Conservation (phyloP, 495 filamentous ascomycete species). For the Astrothelium subdiscretum region DNA sequence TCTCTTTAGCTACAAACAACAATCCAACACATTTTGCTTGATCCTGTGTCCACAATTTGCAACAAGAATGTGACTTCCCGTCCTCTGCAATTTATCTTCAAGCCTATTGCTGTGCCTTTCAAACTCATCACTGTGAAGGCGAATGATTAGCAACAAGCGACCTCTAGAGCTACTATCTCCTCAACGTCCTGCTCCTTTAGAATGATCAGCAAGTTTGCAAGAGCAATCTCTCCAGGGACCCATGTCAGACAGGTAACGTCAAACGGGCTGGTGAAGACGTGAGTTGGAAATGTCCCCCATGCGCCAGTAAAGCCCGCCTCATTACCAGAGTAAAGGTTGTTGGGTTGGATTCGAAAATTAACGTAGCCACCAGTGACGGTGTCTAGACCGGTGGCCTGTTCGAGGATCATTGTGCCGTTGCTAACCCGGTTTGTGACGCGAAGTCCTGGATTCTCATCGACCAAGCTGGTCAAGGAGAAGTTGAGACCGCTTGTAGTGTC, state of each 20-base stretch:
- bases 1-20: no score
- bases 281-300: neutral
- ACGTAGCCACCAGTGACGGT: neutral
- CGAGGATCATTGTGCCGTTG: conserved; percentile 35
- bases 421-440: conserved; percentile 36
- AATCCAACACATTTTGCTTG: no score
- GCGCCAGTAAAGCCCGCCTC: neutral
- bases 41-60: no score
- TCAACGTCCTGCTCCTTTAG: no score
- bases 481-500: conserved; percentile 23
- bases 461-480: conserved; percentile 27
- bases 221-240: neutral
- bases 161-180: no score
- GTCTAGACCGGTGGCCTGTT: conserved; percentile 15
- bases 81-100: no score
- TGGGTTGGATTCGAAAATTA: neutral
- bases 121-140: no score
- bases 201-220: no score
- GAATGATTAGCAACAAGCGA: no score
- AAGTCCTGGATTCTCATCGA: conserved; percentile 34
- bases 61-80: no score
- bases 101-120: no score
- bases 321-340: neutral
- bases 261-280: neutral
- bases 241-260: neutral